Base-by-base conservation (phyloP, 495 filamentous ascomycete genomes). In the Massariosphaeria phaeospora region DNA sequence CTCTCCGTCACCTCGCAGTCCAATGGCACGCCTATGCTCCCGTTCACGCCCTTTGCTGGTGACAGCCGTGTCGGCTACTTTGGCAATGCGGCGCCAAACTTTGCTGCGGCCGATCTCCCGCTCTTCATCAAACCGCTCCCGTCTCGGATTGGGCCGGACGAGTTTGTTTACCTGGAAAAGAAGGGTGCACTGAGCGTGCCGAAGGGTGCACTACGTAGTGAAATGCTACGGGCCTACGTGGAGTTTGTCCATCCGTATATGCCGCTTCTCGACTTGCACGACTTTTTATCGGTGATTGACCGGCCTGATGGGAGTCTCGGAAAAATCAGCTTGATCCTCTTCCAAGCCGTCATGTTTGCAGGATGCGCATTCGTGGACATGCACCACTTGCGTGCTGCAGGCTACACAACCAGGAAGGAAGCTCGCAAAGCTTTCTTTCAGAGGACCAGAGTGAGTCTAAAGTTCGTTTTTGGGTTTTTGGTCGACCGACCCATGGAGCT, bases 221-320 rank as follows among this genome's bases (percentile, higher is more conserved):
- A 85, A 45, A 70, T 93, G 23, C 69, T 95, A 3, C 80, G 81
- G 54, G 79, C 79, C 18, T 91, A 89, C 64, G 75, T 90, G 46
- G 84, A 91, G 65, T 93, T 83, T 68, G 88, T 93, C 6, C 84
- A 95, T 63, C 87, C 88, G 4, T 91, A 85, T 67, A 91, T 93
- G 87, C 89, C 89, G n/a, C 72, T 91, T 23, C 62, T 95, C 42
- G 86, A 95, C 56, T 68, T 89, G 53, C 78, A 84, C 53, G 79
- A 88, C 34, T 89, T 91, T 65, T 65, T 93, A 23, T 68, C 74
- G 55, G 80, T 79, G 36, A 77, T 90, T 48, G 79, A 81, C 31
- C 71, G 75, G 48, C 77, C 77, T 41, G 83, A 88, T 65, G 85
- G 84, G 18, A 73, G 75, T 20, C 74, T 79, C 48, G 85, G 83